Percentiles rank a stretch among this genome's conserved stretches.
Conservation (phyloP, 345 rosid genomes). For the Citrus australasica region DNA sequence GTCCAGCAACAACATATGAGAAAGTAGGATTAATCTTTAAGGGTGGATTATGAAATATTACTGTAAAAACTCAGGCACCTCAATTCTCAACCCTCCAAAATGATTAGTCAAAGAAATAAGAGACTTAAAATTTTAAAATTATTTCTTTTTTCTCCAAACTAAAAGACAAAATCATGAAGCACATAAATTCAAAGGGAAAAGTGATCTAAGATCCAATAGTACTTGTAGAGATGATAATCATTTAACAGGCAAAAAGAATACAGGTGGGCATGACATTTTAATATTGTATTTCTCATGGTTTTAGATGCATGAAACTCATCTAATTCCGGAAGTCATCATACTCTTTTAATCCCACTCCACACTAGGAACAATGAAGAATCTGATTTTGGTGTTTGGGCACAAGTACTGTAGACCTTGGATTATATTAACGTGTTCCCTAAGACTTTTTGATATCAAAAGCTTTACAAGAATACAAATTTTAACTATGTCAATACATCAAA, state of each 20-base stretch:
- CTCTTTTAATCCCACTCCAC: background rate
- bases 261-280: constrained; percentile 11
- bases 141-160: background rate
- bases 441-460: background rate
- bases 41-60: background rate
- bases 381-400: background rate
- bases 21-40: background rate
- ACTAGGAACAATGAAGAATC: background rate
- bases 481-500: background rate
- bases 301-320: background rate
- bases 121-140: background rate
- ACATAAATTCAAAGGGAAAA: constrained; percentile 6
- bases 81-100: background rate
- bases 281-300: background rate
- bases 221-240: constrained; percentile 6
- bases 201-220: constrained; percentile 2
- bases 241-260: constrained; percentile 17
- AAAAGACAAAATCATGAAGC: background rate
- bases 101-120: background rate
- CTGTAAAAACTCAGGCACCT: background rate
- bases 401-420: background rate
- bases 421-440: background rate
- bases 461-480: background rate
- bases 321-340: background rate
- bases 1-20: background rate